Conservation (phyloP, 1,139 yeast species). For the Yamadazyma sp. region DNA sequence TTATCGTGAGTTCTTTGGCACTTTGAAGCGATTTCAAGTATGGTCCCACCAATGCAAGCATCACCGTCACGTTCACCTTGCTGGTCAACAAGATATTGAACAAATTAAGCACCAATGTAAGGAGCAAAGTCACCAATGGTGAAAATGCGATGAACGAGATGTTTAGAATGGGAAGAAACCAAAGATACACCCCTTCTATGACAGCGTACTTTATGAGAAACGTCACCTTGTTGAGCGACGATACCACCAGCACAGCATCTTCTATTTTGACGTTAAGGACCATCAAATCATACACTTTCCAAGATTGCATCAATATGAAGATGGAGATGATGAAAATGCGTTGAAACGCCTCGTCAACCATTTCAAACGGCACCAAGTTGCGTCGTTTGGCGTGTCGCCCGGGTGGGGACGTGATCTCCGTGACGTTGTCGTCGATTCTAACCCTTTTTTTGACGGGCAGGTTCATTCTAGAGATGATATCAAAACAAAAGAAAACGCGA, state of each 20-base stretch:
- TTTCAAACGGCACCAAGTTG: slow-evolving; percentile 49
- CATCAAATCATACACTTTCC: slow-evolving; percentile 73
- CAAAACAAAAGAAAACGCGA: slow-evolving; percentile 1
- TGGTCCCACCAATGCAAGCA: slow-evolving; percentile 35
- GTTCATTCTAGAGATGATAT: slow-evolving; percentile 5
- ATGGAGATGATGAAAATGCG: slow-evolving; percentile 62
- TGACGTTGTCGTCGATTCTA: slow-evolving; percentile 15
- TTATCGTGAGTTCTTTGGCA: slow-evolving; percentile 63
- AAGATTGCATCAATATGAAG: slow-evolving; percentile 75
- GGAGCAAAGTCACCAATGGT: slow-evolving; percentile 52
- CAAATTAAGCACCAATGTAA: slow-evolving; percentile 35
- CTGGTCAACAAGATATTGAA: slow-evolving; percentile 45
- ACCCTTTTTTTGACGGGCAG: slow-evolving; percentile 11
- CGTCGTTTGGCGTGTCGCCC: background rate
- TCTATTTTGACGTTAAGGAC: slow-evolving; percentile 33
- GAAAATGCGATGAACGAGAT: slow-evolving; percentile 70
- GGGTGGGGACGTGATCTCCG: slow-evolving; percentile 9
- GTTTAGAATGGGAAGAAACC: slow-evolving; percentile 68
- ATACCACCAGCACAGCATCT: slow-evolving; percentile 12
- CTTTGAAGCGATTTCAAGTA: slow-evolving; percentile 48
- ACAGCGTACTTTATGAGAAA: slow-evolving; percentile 70
- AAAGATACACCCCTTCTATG: slow-evolving; percentile 69
- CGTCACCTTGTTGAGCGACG: slow-evolving; percentile 44
- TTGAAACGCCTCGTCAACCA: slow-evolving; percentile 82
- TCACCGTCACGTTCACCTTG: slow-evolving; percentile 35